These are phyloP conservation scores for Medicago ruthenica DNA, from an alignment of 306 rosid genomes.

Conservation along the genomic window DNA sequence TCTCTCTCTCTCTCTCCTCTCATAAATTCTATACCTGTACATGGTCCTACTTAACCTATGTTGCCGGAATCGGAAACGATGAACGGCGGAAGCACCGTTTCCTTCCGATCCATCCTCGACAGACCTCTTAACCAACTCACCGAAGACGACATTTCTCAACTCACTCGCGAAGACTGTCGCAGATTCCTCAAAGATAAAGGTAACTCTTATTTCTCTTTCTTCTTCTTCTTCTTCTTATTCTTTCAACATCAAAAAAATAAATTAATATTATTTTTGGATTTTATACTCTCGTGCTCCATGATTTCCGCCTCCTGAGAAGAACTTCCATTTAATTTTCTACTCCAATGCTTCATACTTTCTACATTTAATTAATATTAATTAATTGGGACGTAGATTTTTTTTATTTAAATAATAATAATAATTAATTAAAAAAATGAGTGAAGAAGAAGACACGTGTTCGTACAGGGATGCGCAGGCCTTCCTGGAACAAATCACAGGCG, in stretches of 20 bases:
- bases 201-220: slow-evolving; percentile 1
- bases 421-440: slow-evolving; percentile 2
- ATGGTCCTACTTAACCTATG: slow-evolving; percentile 41
- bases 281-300: slow-evolving; percentile 52
- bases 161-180: slow-evolving; percentile 99
- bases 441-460: slow-evolving; percentile 69
- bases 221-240: background rate
- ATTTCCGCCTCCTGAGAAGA: slow-evolving; percentile 59
- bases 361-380: slow-evolving; percentile 8
- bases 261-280: slow-evolving; percentile 4
- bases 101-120: slow-evolving; percentile 79
- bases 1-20: background rate
- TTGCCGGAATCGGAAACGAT: slow-evolving; percentile 56
- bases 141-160: slow-evolving; percentile 98
- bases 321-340: slow-evolving; percentile 34
- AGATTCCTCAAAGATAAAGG: slow-evolving; percentile 96
- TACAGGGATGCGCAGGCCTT: slow-evolving; percentile 99
- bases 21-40: background rate
- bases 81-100: slow-evolving; percentile 68
- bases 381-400: slow-evolving; percentile 33
- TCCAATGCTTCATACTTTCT: background rate
- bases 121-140: slow-evolving; percentile 91
- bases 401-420: background rate
- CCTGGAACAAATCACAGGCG: slow-evolving; percentile 99
- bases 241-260: background rate